Percentiles rank a stretch among this genome's conserved stretches.
phyloP scores from a whole-genome alignment of 2,329 filamentous ascomycete genomes.

The Metarhizium brunneum region DNA sequence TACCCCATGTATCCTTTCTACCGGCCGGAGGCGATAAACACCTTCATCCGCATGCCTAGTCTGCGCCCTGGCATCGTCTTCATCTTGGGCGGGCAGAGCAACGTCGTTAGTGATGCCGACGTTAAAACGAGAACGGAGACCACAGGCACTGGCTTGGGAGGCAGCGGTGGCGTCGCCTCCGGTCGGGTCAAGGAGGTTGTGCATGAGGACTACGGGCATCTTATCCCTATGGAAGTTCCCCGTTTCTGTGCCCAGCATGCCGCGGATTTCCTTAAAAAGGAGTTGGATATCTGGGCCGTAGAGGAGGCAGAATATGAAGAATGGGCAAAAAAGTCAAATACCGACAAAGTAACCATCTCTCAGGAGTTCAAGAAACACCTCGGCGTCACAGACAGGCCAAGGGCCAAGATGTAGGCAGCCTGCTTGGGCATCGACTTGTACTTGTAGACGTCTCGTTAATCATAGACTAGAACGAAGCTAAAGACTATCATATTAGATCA shows the following conservation, averaged over 20 bases:
- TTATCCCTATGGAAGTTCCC: conserved; percentile 77
- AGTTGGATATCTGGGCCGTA: conserved; percentile 46
- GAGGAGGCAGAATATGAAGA: conserved; percentile 48
- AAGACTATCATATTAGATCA: background rate
- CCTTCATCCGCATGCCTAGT: conserved; percentile 46
- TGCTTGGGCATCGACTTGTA: background rate
- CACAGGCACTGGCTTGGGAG: conserved; percentile 59
- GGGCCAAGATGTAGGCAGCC: conserved; percentile 18
- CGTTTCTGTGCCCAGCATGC: conserved; percentile 53
- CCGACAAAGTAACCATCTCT: conserved; percentile 42
- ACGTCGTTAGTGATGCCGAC: conserved; percentile 41
- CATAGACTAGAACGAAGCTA: background rate
- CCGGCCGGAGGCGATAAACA: conserved; percentile 50
- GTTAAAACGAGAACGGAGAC: conserved; percentile 49
- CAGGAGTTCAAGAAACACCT: conserved; percentile 48
- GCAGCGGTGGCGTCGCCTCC: conserved; percentile 53
- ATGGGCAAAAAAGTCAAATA: conserved; percentile 40
- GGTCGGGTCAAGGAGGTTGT: conserved; percentile 60
- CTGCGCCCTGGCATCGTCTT: conserved; percentile 60
- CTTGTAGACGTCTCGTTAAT: background rate
- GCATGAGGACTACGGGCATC: conserved; percentile 60
- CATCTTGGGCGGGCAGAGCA: conserved; percentile 54
- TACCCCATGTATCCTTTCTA: conserved; percentile 49
- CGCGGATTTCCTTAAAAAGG: conserved; percentile 45
- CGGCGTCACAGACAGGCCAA: conserved; percentile 14